Percentiles rank a stretch among this genome's conserved stretches.
Conservation (phyloP, 2,329 filamentous ascomycete genomes). For the Penicillium sp. region DNA sequence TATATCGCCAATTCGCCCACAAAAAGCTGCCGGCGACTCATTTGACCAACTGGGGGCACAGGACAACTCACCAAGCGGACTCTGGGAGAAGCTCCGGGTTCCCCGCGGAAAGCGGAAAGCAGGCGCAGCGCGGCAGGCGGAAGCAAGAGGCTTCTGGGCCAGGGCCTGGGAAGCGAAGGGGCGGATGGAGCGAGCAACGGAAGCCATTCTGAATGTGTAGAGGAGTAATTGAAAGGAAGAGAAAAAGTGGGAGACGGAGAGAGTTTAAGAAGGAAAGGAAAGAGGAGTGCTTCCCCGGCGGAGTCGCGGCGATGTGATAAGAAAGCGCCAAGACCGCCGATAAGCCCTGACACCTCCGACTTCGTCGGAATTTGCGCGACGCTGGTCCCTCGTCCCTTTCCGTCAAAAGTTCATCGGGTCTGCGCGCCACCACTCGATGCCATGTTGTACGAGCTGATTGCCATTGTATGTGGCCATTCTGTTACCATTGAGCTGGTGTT, state of each 20-base stretch:
- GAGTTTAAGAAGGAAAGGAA: constrained; percentile 32
- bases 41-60: constrained; percentile 1
- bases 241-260: constrained; percentile 23
- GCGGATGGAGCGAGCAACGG: constrained; percentile 38
- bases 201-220: constrained; percentile 35
- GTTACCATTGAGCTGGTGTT: not conserved
- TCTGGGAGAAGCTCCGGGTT: constrained; percentile 46
- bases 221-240: constrained; percentile 11
- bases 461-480: constrained; percentile 66
- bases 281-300: constrained; percentile 29
- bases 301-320: constrained; percentile 27
- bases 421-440: constrained; percentile 28
- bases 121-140: constrained; percentile 34
- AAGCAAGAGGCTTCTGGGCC: constrained; percentile 38
- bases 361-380: constrained; percentile 29
- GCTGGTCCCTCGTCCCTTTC: constrained; percentile 18
- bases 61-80: constrained; percentile 39
- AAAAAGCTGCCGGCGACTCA: not conserved
- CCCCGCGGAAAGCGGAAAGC: constrained; percentile 45
- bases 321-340: constrained; percentile 31
- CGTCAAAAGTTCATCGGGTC: constrained; percentile 19
- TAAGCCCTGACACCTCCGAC: constrained; percentile 25
- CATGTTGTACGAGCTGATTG: constrained; percentile 98
- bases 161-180: constrained; percentile 41
- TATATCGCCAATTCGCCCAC: constrained; percentile 10